phyloP scores from a whole-genome alignment of 2,329 filamentous ascomycete genomes.

The Colletotrichum viniferum region DNA sequence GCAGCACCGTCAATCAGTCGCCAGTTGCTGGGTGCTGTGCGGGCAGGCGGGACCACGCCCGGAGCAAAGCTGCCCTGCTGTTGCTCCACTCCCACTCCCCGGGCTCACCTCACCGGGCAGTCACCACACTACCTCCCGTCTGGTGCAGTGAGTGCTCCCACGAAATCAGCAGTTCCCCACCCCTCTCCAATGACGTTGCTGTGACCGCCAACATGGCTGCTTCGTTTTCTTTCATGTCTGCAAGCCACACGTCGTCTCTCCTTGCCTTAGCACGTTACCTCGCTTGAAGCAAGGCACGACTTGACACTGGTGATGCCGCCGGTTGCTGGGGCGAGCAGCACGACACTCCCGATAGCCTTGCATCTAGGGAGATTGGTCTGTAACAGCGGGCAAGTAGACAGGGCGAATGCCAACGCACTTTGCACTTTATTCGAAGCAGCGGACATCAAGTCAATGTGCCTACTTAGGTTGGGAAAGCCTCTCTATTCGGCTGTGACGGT shows the following conservation, averaged over 20 bases:
- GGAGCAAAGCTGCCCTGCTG: not conserved
- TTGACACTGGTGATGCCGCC: not conserved
- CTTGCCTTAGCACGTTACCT: not conserved
- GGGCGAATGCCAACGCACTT: not conserved
- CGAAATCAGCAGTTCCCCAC: not conserved
- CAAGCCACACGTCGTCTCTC: not conserved
- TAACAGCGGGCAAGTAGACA: not conserved
- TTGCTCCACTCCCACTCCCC: not conserved
- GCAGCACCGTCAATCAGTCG: not conserved
- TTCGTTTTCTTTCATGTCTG: not conserved
- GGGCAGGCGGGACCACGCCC: not conserved
- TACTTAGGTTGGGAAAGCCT: not conserved
- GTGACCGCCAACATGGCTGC: conserved; percentile 12
- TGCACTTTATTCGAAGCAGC: not conserved
- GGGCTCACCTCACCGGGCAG: not conserved
- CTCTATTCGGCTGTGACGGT: not conserved
- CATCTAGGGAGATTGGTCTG: not conserved
- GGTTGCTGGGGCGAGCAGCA: not conserved
- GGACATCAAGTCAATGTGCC: not conserved
- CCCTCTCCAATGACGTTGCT: conserved; percentile 17
- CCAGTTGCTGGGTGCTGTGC: not conserved
- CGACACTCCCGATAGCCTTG: not conserved
- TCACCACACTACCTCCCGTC: not conserved
- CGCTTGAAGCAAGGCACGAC: not conserved
- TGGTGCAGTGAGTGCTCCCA: not conserved